Percentiles rank a stretch among this genome's conserved stretches.
These are phyloP conservation scores for Syzygium aqueum DNA, from an alignment of 345 rosid species.

Conservation along the genomic window DNA sequence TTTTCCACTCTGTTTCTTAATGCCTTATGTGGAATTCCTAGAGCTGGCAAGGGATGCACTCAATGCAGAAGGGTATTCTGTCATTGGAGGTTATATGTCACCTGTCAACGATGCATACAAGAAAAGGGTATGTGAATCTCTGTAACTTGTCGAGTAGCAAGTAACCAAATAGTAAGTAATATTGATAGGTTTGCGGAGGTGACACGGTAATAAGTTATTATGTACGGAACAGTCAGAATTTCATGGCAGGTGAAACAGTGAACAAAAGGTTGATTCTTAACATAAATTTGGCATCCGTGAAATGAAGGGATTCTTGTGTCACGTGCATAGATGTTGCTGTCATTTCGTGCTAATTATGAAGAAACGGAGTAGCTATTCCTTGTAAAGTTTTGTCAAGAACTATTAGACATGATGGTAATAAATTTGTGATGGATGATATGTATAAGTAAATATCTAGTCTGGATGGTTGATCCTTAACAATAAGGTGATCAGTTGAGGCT, in stretches of 20 bases:
- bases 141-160: not conserved
- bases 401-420: not conserved
- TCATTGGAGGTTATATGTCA: constrained; percentile 88
- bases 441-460: not conserved
- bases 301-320: not conserved
- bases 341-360: not conserved
- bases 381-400: not conserved
- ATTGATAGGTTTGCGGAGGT: not conserved
- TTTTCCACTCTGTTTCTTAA: not conserved
- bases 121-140: constrained; percentile 41
- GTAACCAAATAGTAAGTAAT: not conserved
- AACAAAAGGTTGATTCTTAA: not conserved
- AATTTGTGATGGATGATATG: not conserved
- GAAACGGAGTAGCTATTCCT: not conserved
- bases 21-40: constrained; percentile 14
- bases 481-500: not conserved
- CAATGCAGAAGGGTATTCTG: constrained; percentile 47
- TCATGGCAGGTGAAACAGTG: not conserved
- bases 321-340: not conserved
- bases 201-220: not conserved
- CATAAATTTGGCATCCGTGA: not conserved
- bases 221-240: not conserved
- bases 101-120: constrained; percentile 87
- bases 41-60: constrained; percentile 85
- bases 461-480: not conserved